A percentile compares a stretch with the other conserved stretches of the same genome.
Evolutionary conservation across 306 rosid species (phyloP).

Genomic region (Begonia peltatifolia): DNA sequence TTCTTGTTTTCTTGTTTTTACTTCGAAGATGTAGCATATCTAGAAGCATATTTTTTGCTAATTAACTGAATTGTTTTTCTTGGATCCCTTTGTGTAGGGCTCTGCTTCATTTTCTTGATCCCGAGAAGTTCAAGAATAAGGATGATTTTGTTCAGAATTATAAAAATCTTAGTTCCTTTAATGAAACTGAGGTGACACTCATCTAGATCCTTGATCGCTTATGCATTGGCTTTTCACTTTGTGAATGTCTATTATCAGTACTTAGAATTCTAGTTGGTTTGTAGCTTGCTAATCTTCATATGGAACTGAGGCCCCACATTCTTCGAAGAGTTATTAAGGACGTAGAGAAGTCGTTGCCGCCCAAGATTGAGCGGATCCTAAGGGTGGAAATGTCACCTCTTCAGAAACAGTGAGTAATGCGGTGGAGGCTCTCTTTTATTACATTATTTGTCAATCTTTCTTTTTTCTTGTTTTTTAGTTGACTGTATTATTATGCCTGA

Average conservation of each 20-base stretch:
- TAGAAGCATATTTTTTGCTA: too few species aligned
- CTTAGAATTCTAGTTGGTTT: conserved; percentile 12
- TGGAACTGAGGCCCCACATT: conserved; percentile 96
- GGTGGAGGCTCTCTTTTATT: conserved; percentile 4
- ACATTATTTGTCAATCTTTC: conserved; percentile 5
- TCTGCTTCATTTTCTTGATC: conserved; percentile 92
- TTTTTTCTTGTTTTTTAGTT: background rate
- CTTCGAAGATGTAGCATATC: too few species aligned
- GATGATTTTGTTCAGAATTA: conserved; percentile 95
- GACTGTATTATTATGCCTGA: conserved; percentile 4
- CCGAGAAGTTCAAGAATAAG: conserved; percentile 71
- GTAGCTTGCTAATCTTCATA: conserved; percentile 96
- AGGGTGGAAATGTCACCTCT: conserved; percentile 99
- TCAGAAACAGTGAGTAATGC: conserved; percentile 76
- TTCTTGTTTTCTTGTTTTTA: too few species aligned
- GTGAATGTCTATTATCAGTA: conserved; percentile 3
- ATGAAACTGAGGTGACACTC: conserved; percentile 76
- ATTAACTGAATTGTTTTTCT: too few species aligned
- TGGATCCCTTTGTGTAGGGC: conserved; percentile 38
- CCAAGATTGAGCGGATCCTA: conserved; percentile 94
- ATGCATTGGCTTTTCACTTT: background rate
- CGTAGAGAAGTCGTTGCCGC: conserved; percentile 98
- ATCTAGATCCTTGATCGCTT: conserved; percentile 1
- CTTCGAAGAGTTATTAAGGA: conserved; percentile 97
- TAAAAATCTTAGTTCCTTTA: conserved; percentile 94